A percentile compares a stretch with the other conserved stretches of the same genome.
Conservation (phyloP, 2,329 filamentous ascomycete genomes). For the Colletotrichum kahawae region DNA sequence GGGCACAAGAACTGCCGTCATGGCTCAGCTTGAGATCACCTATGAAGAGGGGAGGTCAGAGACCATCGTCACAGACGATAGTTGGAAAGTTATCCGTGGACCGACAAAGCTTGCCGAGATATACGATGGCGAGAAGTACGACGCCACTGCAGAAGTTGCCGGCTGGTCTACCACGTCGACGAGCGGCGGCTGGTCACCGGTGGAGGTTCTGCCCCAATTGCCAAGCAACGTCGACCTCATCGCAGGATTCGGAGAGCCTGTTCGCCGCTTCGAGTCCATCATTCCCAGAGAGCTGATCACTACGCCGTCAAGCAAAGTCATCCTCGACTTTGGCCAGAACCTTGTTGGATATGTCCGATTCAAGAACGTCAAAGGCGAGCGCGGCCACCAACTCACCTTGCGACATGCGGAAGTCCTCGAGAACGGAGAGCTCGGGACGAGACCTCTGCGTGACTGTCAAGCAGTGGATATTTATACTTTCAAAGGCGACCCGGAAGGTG, state of each 20-base stretch:
- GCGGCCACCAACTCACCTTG: conserved; percentile 33
- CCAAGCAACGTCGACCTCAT: neutral
- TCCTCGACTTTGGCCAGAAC: conserved; percentile 51
- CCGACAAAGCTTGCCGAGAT: conserved; percentile 17
- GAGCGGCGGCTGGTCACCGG: neutral
- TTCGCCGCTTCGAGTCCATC: conserved; percentile 29
- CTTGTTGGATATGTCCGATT: conserved; percentile 40
- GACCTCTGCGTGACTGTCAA: conserved; percentile 41
- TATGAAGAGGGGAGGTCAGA: neutral
- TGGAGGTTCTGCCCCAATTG: neutral
- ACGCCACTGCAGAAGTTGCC: neutral
- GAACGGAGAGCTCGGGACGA: conserved; percentile 40
- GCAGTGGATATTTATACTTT: conserved; percentile 37
- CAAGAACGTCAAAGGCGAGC: conserved; percentile 22
- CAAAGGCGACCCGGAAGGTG: conserved; percentile 23
- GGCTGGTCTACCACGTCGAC: neutral
- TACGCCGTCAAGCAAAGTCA: conserved; percentile 37
- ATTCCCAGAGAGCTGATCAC: conserved; percentile 30
- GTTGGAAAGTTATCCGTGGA: neutral
- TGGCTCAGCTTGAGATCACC: neutral
- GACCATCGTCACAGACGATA: neutral
- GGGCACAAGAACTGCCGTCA: neutral
- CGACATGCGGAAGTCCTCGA: conserved; percentile 48
- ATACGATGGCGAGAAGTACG: conserved; percentile 22
- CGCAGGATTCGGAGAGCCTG: neutral